Evolutionary conservation across 176 grass and related monocot genomes (phyloP).

Genomic region (Elymus sibiricus): DNA sequence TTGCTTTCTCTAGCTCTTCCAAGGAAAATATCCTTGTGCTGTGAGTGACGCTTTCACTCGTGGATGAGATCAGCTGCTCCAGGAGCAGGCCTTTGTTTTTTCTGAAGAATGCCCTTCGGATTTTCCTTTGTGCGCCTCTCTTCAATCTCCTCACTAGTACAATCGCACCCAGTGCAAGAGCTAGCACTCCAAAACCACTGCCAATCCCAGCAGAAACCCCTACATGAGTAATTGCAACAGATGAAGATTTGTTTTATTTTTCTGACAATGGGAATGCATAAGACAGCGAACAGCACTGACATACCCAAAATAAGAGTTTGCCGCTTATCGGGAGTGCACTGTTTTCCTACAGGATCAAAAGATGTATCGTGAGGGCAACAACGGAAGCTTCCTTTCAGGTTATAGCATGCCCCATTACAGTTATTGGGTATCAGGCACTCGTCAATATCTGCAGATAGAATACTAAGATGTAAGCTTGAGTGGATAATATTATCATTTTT

Average conservation of each 20-base stretch:
- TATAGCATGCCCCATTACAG: slow-evolving; percentile 19
- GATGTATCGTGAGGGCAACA: background rate
- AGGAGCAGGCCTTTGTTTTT: slow-evolving; percentile 35
- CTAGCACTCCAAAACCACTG: slow-evolving; percentile 35
- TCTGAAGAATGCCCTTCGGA: slow-evolving; percentile 28
- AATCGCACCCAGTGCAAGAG: slow-evolving; percentile 6
- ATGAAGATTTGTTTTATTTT: slow-evolving; percentile 19
- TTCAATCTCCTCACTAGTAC: slow-evolving; percentile 23
- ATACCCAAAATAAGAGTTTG: slow-evolving; percentile 29
- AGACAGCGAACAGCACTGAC: background rate
- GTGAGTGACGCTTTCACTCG: slow-evolving; percentile 22
- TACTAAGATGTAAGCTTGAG: background rate
- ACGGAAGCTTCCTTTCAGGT: slow-evolving; percentile 21
- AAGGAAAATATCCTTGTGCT: slow-evolving; percentile 49
- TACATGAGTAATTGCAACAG: slow-evolving; percentile 9
- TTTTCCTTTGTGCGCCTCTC: slow-evolving; percentile 18
- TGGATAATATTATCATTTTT: too few species aligned
- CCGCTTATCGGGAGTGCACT: slow-evolving; percentile 19
- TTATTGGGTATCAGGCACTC: slow-evolving; percentile 26
- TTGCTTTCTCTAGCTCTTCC: slow-evolving; percentile 54
- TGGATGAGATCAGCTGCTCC: slow-evolving; percentile 20
- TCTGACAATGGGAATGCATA: background rate
- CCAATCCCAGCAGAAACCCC: slow-evolving; percentile 28
- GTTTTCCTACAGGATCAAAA: slow-evolving; percentile 33
- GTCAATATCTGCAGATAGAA: slow-evolving; percentile 39